phyloP scores from a whole-genome alignment of 2,329 filamentous ascomycete species.

The Periglandula ipomoeae region DNA sequence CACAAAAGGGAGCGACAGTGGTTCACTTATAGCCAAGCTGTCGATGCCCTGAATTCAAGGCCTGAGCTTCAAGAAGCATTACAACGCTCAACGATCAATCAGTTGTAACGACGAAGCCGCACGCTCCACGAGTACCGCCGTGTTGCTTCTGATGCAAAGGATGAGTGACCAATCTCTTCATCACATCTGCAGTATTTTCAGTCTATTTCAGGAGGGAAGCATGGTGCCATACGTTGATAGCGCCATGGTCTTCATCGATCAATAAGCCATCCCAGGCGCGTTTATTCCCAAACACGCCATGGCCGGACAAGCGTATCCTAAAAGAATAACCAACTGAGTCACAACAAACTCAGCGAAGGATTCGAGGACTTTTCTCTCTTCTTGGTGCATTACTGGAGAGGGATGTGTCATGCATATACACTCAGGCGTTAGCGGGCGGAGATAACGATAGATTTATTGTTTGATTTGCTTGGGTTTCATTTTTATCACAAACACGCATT shows the following conservation, averaged over 20 bases:
- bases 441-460: slow-evolving; percentile 8
- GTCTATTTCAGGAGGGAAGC: not conserved
- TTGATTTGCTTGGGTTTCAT: slow-evolving; percentile 2
- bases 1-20: slow-evolving; percentile 85
- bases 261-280: too few species aligned
- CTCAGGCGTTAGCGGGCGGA: slow-evolving; percentile 8
- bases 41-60: slow-evolving; percentile 62
- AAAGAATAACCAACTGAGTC: not conserved
- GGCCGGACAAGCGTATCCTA: not conserved
- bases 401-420: slow-evolving; percentile 8
- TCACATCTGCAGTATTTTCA: not conserved
- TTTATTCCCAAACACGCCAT: not conserved
- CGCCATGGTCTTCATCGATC: not conserved
- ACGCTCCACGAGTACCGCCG: not conserved
- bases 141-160: not conserved
- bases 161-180: not conserved
- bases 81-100: slow-evolving; percentile 64
- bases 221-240: not conserved
- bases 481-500: not conserved
- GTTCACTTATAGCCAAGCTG: slow-evolving; percentile 81
- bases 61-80: slow-evolving; percentile 87
- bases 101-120: slow-evolving; percentile 13
- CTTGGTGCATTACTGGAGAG: not conserved
- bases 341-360: not conserved
- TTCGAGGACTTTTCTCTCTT: not conserved